Evolutionary conservation across 1,139 yeast species (phyloP), one percentile per base, ranked within the genome.

Genomic region (Candida smagusa): DNA sequence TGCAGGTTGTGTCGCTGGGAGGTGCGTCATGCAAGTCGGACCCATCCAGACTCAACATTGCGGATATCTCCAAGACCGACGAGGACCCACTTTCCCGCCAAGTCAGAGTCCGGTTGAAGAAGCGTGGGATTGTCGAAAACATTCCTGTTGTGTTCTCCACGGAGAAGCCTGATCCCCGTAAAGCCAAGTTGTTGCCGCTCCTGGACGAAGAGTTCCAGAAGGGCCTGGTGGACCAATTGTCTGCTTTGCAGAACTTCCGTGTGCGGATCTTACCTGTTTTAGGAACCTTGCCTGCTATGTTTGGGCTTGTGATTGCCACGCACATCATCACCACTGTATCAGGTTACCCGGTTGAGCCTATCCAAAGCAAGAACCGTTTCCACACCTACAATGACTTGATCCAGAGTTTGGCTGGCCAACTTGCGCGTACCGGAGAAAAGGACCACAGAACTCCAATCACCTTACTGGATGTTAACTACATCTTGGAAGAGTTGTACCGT

Each of bases 211-310:
- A 87, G 57, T 74, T 79, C 41, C 79, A 76, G 38, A 81, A 81
- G 58, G 97, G 97, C 28, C 71, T 81, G 40, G 96, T 90, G 25
- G 95, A 81, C 46, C 95, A 92, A 58, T 70, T 92, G 36, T 81
- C 95, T 39, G 95, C 96, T 1, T 63, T 92, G 44, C 82, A 79
- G 52, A 90, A 89, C 64, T 92, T 92, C 68, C 74, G 98, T 47
- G 97, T 90, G 4, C 74, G 98, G 49, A 90, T 92, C 37, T 70
- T 92, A 42, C 98, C 98, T 0, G 98, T 92, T 0, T 65, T 92
- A 46, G 97, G 98, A 2, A 88, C 98, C 0, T 79, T 92, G 82
- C 98, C 98, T 1, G 97, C 94, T 7, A 84, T 90, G 65, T 92
- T 92, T 65, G 98, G 98, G 1, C 72, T 92, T 35, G 79, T 96